Evolutionary conservation across 2,329 filamentous ascomycete genomes (phyloP).

Genomic region (Diatrype stigma): DNA sequence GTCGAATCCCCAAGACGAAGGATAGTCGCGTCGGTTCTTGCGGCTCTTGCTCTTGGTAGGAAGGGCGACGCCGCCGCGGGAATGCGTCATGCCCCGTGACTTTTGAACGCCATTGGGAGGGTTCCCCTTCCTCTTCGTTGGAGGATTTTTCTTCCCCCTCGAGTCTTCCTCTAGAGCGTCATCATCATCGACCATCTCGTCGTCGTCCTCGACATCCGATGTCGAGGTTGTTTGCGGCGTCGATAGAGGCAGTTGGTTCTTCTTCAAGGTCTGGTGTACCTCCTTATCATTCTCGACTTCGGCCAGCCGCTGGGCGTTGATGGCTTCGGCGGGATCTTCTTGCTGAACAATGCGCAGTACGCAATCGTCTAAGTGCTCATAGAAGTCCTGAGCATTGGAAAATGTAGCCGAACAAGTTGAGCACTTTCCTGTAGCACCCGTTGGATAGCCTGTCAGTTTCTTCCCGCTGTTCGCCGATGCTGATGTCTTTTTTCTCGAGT

Average conservation of each 20-base stretch:
- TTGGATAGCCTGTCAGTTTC: constrained; percentile 66
- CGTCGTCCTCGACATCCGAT: constrained; percentile 48
- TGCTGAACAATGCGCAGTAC: constrained; percentile 68
- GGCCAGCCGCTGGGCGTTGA: constrained; percentile 63
- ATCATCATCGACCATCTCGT: constrained; percentile 54
- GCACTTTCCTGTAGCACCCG: constrained; percentile 86
- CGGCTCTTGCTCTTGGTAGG: constrained; percentile 59
- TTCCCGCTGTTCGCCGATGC: constrained; percentile 44
- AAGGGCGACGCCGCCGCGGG: constrained; percentile 65
- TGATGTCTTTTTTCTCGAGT: constrained; percentile 66
- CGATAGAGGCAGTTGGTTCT: constrained; percentile 53
- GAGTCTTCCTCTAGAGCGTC: constrained; percentile 58
- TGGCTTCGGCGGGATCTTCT: constrained; percentile 64
- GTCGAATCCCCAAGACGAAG: constrained; percentile 87
- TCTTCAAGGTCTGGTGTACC: constrained; percentile 59
- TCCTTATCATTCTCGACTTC: constrained; percentile 61
- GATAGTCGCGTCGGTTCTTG: constrained; percentile 92
- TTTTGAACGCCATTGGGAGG: constrained; percentile 57
- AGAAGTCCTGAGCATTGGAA: constrained; percentile 92
- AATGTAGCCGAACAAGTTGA: constrained; percentile 92
- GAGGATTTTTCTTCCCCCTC: constrained; percentile 46
- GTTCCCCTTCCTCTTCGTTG: constrained; percentile 55
- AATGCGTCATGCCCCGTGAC: constrained; percentile 72
- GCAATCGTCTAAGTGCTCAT: constrained; percentile 87
- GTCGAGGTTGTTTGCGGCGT: constrained; percentile 31